Conservation (phyloP, 1,139 yeast species). For the Hanseniaspora sp. region DNA sequence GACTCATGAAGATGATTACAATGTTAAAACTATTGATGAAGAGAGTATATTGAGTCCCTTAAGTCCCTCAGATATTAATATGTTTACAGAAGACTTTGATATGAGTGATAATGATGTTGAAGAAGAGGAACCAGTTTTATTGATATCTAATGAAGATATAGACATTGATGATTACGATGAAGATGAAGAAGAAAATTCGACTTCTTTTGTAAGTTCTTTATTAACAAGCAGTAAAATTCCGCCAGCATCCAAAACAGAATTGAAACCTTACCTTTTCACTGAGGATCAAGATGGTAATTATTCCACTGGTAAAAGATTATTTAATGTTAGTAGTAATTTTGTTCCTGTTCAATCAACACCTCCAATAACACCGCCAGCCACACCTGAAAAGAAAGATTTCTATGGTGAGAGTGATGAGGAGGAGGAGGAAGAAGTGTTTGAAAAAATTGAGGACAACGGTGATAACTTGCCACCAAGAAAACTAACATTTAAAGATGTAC, state of each 20-base stretch:
- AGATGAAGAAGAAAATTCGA: too few species aligned
- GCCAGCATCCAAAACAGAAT: neutral
- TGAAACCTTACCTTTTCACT: neutral
- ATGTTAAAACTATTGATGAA: slow-evolving; percentile 1
- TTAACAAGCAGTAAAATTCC: neutral
- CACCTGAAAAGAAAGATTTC: neutral
- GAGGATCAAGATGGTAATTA: neutral
- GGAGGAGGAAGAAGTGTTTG: neutral
- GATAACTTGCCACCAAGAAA: slow-evolving; percentile 26
- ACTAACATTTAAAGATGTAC: slow-evolving; percentile 29
- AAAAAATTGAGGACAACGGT: neutral
- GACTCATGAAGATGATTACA: neutral
- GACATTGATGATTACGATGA: neutral
- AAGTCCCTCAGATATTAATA: slow-evolving; percentile 7
- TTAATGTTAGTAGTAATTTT: neutral
- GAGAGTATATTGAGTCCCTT: slow-evolving; percentile 1
- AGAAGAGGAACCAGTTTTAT: neutral
- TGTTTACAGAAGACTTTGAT: slow-evolving; percentile 13
- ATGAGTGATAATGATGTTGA: slow-evolving; percentile 13
- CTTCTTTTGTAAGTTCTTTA: too few species aligned
- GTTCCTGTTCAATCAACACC: neutral
- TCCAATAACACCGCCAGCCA: neutral
- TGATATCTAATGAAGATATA: slow-evolving; percentile 5
- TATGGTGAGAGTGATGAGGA: too few species aligned
- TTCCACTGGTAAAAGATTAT: neutral